These are phyloP conservation scores for Metschnikowia lunata DNA, from an alignment of 805 yeast species.

Conservation along the genomic window DNA sequence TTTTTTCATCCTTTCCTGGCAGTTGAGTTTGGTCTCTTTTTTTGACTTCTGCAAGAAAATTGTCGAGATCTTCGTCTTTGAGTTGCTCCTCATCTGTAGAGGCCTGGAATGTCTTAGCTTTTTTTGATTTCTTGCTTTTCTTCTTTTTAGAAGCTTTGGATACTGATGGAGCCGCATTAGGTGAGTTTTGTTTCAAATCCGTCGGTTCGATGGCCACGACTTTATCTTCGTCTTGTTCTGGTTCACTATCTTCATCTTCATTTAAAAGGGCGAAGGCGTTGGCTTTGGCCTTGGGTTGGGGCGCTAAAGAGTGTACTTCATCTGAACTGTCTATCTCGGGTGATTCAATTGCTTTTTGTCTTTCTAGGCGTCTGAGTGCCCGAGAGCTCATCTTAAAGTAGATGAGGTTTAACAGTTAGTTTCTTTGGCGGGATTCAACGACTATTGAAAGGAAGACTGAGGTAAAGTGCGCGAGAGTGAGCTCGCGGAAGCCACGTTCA, in stretches of 20 bases:
- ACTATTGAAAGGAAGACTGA: too few species aligned
- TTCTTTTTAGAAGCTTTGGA: too few species aligned
- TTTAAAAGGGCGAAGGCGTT: constrained; percentile 45
- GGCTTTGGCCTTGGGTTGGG: constrained; percentile 15
- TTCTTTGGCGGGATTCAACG: too few species aligned
- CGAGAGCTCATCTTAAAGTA: constrained; percentile 22
- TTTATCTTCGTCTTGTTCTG: background rate
- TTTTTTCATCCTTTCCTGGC: constrained; percentile 10
- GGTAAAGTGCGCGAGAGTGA: too few species aligned
- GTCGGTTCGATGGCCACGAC: background rate
- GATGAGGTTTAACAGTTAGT: too few species aligned
- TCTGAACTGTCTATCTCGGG: constrained; percentile 17
- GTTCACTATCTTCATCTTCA: constrained; percentile 17
- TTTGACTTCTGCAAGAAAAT: constrained; percentile 42
- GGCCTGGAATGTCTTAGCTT: too few species aligned
- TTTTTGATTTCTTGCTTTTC: too few species aligned
- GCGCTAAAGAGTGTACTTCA: constrained; percentile 7
- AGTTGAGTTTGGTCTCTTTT: constrained; percentile 22
- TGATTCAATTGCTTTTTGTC: constrained; percentile 17
- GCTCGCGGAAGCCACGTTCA: too few species aligned
- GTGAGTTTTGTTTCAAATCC: too few species aligned
- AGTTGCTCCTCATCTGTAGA: constrained; percentile 2
- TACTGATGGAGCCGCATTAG: too few species aligned
- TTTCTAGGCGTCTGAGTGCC: constrained; percentile 23
- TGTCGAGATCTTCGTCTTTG: constrained; percentile 60